Conservation (phyloP, 306 rosid species). For the Arachis hypogaea region DNA sequence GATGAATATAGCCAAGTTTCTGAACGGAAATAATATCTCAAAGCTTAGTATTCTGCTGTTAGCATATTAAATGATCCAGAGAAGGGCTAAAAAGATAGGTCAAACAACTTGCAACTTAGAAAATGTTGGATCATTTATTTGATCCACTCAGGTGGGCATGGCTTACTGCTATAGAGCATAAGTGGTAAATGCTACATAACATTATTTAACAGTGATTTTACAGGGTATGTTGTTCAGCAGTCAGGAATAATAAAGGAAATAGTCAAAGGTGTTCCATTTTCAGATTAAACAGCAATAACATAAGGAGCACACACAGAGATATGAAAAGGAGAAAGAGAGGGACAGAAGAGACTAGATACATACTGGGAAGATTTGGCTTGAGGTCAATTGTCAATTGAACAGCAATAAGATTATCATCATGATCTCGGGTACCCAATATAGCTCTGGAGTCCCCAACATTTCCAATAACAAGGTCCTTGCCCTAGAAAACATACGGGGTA, state of each 20-base stretch:
- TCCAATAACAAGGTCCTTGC: conserved; percentile 77
- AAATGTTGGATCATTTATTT: background rate
- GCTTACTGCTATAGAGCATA: background rate
- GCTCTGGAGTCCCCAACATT: conserved; percentile 71
- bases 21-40: background rate
- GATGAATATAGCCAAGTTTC: background rate
- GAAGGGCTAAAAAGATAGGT: background rate
- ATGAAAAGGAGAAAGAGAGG: background rate
- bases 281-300: conserved; percentile 17
- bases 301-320: conserved; percentile 7
- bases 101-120: background rate
- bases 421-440: conserved; percentile 77
- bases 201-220: conserved; percentile 3
- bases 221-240: background rate
- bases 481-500: conserved; percentile 50
- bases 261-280: background rate
- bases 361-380: conserved; percentile 95
- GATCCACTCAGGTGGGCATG: background rate
- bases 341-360: conserved; percentile 24
- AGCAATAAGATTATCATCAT: conserved; percentile 59
- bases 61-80: background rate
- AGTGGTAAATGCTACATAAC: conserved; percentile 1
- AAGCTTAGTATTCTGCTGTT: background rate
- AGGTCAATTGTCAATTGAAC: conserved; percentile 92
- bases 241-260: background rate